Evolutionary conservation across 1,284 basidiomycete species (phyloP), one percentile per base, ranked within the genome.

Genomic region (Sanghuangporus sanghuang): DNA sequence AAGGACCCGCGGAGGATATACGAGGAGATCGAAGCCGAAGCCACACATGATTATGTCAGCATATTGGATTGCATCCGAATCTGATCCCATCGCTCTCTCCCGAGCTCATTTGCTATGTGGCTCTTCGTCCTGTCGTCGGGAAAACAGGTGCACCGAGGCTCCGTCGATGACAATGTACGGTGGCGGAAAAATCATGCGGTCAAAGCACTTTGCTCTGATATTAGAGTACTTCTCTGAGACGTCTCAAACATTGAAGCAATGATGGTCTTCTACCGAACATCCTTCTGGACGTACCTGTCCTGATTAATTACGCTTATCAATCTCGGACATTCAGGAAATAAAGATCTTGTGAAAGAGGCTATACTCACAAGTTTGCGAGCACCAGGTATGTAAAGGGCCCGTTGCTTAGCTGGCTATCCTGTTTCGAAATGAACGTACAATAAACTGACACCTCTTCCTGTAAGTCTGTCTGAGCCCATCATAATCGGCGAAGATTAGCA

Each of bases 271-370:
- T 38, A 36, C 27, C 32, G 53, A 36, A 18, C 21, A 12, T 46
- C 44, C 44, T 46, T 16, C 21, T 46, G 16, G 44, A 14, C 32
- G 53, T 35, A 38, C 36, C 32, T 54, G 21, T 38, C 23, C 16
- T 54, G 53, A 54, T 54, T 54, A 54, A 54, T 54, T 54, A 32
- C 3, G 53, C 53, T 54, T 54, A 54, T 54, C 53, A 54, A 54
- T 54, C 53, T 54, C 53, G 53, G 53, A 16, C 6, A 14, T 54
- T 38, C 18, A 54, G 35, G 38, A 27, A 23, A 23, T 1, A 23
- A 14, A 6, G 21, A 18, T 5, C 27, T 32, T 32, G 27, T 4
- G 27, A 32, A 32, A 32, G 27, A 5, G 27, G 27, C 27, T 32
- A 32, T 32, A 32, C 27, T 32, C 27, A 32, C 27, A 3, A 32